Evolutionary conservation across 306 rosid species (phyloP).

Genomic region (Cucumis sativus): DNA sequence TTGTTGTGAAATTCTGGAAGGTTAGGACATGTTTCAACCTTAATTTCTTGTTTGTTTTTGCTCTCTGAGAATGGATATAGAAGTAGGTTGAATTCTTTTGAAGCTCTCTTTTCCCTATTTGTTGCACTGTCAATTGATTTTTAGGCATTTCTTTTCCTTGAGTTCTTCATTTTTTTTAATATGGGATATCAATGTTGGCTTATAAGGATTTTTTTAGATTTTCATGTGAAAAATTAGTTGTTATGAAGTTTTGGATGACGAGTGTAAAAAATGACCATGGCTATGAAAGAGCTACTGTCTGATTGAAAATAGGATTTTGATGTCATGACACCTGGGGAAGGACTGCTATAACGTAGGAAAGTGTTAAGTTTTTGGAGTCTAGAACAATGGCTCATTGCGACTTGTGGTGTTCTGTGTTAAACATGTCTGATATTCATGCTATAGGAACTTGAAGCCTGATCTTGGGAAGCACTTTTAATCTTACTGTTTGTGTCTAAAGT

Average conservation of each 20-base stretch:
- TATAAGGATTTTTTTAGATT: background rate
- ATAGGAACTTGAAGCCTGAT: background rate
- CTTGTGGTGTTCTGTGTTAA: background rate
- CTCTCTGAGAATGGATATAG: background rate
- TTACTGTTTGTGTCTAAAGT: background rate
- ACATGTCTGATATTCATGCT: background rate
- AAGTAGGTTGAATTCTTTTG: background rate
- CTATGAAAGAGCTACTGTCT: background rate
- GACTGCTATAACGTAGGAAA: background rate
- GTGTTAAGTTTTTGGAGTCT: background rate
- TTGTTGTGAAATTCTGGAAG: background rate
- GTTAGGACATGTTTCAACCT: background rate
- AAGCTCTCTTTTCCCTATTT: background rate
- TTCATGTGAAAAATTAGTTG: background rate
- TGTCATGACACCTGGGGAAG: background rate
- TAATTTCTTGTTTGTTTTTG: background rate
- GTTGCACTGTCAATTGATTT: background rate
- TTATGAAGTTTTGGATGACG: background rate
- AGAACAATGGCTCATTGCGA: background rate
- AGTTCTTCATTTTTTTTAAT: background rate
- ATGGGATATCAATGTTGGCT: background rate
- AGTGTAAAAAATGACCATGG: background rate
- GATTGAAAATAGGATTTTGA: background rate
- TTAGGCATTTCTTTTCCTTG: background rate
- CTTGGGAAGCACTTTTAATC: background rate